Conservation (phyloP, 2,329 filamentous ascomycete genomes). For the Aspergillus pseudoviridinutans region DNA sequence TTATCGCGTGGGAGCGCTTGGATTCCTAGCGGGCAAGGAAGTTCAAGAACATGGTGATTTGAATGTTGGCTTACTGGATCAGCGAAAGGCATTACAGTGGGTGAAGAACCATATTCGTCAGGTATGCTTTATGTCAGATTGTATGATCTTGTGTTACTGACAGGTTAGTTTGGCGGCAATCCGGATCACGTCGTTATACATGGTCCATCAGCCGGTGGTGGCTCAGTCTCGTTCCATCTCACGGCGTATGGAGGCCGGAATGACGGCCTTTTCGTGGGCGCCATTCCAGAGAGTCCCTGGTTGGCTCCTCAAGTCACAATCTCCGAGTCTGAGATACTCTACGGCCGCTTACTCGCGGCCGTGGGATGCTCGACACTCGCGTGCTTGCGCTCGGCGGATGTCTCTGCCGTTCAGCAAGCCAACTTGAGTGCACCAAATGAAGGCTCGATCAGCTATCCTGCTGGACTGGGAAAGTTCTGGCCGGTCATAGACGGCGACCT, state of each 20-base stretch:
- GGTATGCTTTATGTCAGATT: background rate
- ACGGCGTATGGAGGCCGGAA: slow-evolving; percentile 49
- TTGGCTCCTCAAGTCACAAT: slow-evolving; percentile 46
- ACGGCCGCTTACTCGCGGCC: slow-evolving; percentile 43
- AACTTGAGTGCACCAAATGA: slow-evolving; percentile 44
- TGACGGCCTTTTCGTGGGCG: slow-evolving; percentile 46
- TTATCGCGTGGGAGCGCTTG: slow-evolving; percentile 62
- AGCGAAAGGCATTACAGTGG: slow-evolving; percentile 59
- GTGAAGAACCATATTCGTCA: slow-evolving; percentile 54
- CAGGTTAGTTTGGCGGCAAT: slow-evolving; percentile 55
- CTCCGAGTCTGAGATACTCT: slow-evolving; percentile 45
- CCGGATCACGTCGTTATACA: slow-evolving; percentile 57
- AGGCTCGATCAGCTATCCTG: slow-evolving; percentile 24
- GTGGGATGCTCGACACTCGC: slow-evolving; percentile 42
- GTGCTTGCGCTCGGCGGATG: slow-evolving; percentile 44
- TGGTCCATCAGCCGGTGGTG: slow-evolving; percentile 59
- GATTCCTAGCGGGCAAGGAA: slow-evolving; percentile 58
- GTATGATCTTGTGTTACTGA: background rate
- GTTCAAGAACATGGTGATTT: slow-evolving; percentile 54
- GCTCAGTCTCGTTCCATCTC: slow-evolving; percentile 54
- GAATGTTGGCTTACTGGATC: slow-evolving; percentile 63
- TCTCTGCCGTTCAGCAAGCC: slow-evolving; percentile 36
- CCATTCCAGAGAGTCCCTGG: slow-evolving; percentile 48
- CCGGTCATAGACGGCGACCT: slow-evolving; percentile 55
- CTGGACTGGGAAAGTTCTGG: slow-evolving; percentile 52